Evolutionary conservation across 2,329 filamentous ascomycete genomes (phyloP).

Genomic region (Chaetothyriales sp.): DNA sequence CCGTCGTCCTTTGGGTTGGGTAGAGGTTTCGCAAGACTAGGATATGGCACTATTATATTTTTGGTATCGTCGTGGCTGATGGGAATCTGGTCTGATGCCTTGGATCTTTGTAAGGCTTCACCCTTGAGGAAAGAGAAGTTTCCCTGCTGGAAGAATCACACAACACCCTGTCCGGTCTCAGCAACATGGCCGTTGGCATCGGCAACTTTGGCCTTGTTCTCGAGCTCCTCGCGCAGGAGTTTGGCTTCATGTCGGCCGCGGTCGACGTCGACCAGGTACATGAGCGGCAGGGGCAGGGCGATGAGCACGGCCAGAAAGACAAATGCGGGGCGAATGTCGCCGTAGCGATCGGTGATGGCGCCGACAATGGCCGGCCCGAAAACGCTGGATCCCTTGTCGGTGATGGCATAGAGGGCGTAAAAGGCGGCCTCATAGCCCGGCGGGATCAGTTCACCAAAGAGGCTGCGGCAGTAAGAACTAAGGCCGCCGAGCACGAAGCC

Average conservation of each 20-base stretch:
- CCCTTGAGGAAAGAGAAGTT: no score
- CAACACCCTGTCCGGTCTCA: neutral
- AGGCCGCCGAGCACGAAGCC: constrained; percentile 89
- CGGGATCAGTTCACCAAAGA: constrained; percentile 88
- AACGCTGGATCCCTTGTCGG: constrained; percentile 85
- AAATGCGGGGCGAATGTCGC: constrained; percentile 73
- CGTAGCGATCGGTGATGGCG: constrained; percentile 70
- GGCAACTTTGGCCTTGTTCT: constrained; percentile 15
- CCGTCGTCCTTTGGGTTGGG: no score
- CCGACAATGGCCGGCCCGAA: constrained; percentile 93
- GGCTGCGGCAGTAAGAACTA: constrained; percentile 75
- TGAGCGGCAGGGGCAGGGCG: constrained; percentile 65
- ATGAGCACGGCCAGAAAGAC: constrained; percentile 82
- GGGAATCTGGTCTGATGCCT: no score
- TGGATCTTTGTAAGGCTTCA: no score
- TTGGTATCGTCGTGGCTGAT: no score
- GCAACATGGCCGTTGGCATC: neutral
- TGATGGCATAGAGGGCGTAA: constrained; percentile 92
- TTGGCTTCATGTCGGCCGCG: constrained; percentile 55
- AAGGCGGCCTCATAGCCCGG: constrained; percentile 91
- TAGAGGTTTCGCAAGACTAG: no score
- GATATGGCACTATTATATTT: no score
- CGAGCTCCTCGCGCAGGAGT: constrained; percentile 42
- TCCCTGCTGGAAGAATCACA: neutral
- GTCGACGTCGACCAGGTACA: constrained; percentile 74